Percentiles rank a stretch among this genome's conserved stretches.
Evolutionary conservation across 371 early-diverging fungal species (phyloP).

Genomic region (Mortierella sp.): DNA sequence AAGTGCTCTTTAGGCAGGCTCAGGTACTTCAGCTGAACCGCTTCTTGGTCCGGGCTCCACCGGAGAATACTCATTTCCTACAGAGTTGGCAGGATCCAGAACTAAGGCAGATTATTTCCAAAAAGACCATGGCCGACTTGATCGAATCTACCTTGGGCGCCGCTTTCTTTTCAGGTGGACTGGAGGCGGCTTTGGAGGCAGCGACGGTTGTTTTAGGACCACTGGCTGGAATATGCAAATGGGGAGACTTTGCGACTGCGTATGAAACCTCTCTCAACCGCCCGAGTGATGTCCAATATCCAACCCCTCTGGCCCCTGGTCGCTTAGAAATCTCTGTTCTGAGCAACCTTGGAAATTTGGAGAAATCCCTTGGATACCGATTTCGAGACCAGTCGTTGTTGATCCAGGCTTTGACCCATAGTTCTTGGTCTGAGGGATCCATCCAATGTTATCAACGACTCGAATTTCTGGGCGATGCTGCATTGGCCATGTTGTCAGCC

Average conservation of each 20-base stretch:
- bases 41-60: not conserved
- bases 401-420: constrained; percentile 86
- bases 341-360: constrained; percentile 43
- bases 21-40: not conserved
- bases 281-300: too few species aligned
- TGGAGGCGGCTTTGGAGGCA: constrained; percentile 64
- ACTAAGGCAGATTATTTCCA: not conserved
- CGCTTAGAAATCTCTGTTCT: not conserved
- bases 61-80: not conserved
- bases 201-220: constrained; percentile 61
- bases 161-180: constrained; percentile 65
- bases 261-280: not conserved
- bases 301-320: not conserved
- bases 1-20: not conserved
- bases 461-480: constrained; percentile 91
- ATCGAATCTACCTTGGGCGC: constrained; percentile 88
- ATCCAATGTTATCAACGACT: constrained; percentile 84
- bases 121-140: constrained; percentile 81
- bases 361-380: constrained; percentile 67
- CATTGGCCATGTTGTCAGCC: constrained; percentile 80
- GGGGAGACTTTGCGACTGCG: not conserved
- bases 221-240: constrained; percentile 43
- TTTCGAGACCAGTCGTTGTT: constrained; percentile 68
- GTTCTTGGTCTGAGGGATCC: constrained; percentile 61
- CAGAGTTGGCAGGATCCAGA: not conserved